Evolutionary conservation across 1,284 basidiomycete species (phyloP).

Genomic region (Tetrapyrgos nigripes): DNA sequence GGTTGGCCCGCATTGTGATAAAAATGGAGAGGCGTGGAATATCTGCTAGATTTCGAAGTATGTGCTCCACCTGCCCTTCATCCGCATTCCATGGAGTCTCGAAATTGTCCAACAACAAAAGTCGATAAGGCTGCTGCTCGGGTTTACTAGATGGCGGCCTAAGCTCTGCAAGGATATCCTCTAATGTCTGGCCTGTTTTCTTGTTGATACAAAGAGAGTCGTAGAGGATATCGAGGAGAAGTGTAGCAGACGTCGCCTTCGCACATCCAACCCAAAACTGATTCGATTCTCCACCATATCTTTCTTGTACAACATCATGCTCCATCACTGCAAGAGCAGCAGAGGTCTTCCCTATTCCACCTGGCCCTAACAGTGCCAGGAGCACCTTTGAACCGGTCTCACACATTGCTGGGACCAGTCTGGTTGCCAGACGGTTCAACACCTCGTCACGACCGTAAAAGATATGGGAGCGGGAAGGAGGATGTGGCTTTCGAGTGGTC

Average conservation of each 20-base stretch:
- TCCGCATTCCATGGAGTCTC: slow-evolving; percentile 23
- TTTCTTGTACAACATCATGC: slow-evolving; percentile 6
- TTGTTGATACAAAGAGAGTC: background rate
- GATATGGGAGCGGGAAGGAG: background rate
- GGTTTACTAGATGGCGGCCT: background rate
- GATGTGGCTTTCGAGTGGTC: background rate
- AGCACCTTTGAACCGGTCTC: background rate
- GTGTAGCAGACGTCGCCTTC: slow-evolving; percentile 18
- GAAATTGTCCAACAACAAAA: slow-evolving; percentile 28
- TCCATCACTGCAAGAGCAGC: slow-evolving; percentile 20
- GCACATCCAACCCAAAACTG: slow-evolving; percentile 25
- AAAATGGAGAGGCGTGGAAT: slow-evolving; percentile 22
- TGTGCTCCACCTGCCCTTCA: slow-evolving; percentile 12
- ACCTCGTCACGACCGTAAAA: background rate
- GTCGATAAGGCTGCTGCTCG: background rate
- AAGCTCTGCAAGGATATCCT: slow-evolving; percentile 1
- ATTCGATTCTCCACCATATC: slow-evolving; percentile 8
- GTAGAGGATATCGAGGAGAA: background rate
- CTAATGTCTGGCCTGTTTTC: background rate
- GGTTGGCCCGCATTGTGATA: slow-evolving; percentile 25
- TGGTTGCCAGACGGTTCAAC: background rate
- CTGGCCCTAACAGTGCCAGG: slow-evolving; percentile 12
- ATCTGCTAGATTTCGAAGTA: slow-evolving; percentile 17
- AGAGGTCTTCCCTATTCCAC: slow-evolving; percentile 26
- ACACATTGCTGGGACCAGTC: background rate